These are phyloP conservation scores for Coemansia sp. DNA, from an alignment of 192 early-diverging fungal species.

Conservation along the genomic window DNA sequence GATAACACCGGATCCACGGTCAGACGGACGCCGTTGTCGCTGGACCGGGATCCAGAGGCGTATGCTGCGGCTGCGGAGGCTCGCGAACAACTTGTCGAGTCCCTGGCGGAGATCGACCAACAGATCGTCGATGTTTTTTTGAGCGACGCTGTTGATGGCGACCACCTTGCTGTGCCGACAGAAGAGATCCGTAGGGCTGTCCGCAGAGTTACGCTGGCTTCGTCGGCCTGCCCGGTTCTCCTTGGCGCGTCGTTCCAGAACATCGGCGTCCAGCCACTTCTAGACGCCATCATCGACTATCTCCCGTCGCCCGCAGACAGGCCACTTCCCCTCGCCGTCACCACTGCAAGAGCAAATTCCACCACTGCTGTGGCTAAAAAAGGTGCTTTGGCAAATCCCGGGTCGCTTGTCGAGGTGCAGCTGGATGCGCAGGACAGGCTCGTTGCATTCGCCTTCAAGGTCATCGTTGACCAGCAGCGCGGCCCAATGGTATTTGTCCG, in stretches of 20 bases:
- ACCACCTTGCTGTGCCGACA: constrained; percentile 66
- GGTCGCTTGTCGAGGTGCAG: constrained; percentile 14
- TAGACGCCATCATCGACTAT: constrained; percentile 86
- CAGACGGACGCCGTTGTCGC: constrained; percentile 1
- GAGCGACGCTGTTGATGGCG: constrained; percentile 59
- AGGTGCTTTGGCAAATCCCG: not conserved
- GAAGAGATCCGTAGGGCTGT: constrained; percentile 64
- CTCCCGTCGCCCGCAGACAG: constrained; percentile 77
- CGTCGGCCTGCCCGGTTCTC: constrained; percentile 75
- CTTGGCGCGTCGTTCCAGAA: constrained; percentile 87
- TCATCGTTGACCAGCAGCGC: constrained; percentile 77
- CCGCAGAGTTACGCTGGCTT: constrained; percentile 66
- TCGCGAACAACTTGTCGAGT: constrained; percentile 73
- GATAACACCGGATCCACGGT: constrained; percentile 32
- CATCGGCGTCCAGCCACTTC: constrained; percentile 87
- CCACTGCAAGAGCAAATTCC: not conserved
- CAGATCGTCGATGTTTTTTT: constrained; percentile 81
- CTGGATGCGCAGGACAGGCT: constrained; percentile 58
- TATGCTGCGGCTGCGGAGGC: constrained; percentile 55
- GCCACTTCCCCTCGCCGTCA: constrained; percentile 30
- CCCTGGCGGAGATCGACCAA: constrained; percentile 79
- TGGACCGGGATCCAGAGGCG: constrained; percentile 18
- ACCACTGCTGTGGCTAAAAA: not conserved
- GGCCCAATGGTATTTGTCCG: constrained; percentile 90
- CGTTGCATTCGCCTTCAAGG: constrained; percentile 93